phyloP scores from a whole-genome alignment of 139 green algal species.

The Closterium sp. region DNA sequence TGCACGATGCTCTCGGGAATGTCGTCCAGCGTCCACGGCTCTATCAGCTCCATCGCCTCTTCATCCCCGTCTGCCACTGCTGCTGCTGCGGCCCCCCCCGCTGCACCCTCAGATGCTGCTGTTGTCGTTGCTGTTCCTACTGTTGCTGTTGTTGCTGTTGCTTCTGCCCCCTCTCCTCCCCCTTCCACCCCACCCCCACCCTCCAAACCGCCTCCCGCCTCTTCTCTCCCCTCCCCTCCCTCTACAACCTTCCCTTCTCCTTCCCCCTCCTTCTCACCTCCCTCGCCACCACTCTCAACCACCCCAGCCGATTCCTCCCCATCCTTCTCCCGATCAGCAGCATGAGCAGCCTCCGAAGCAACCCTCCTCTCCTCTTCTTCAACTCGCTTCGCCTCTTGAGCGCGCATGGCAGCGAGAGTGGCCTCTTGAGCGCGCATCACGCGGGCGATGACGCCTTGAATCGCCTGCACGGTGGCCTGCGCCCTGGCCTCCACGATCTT shows the following conservation, averaged over 20 bases:
- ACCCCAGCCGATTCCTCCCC: neutral
- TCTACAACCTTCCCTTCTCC: too few species aligned
- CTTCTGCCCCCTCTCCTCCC: neutral
- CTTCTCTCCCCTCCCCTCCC: neutral
- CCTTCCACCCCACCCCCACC: neutral
- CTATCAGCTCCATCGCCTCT: neutral
- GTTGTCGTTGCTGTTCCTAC: neutral
- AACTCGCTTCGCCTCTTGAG: too few species aligned
- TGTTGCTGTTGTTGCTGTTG: neutral
- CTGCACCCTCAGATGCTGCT: neutral
- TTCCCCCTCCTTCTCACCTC: neutral
- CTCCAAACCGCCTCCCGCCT: neutral
- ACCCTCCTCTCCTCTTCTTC: too few species aligned
- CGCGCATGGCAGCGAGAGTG: neutral
- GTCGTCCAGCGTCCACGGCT: slow-evolving; percentile 36
- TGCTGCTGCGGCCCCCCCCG: neutral
- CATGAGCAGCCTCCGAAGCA: too few species aligned
- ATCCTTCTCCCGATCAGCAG: slow-evolving; percentile 42
- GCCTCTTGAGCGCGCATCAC: slow-evolving; percentile 41
- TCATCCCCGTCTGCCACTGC: neutral
- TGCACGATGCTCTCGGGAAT: slow-evolving; percentile 43
- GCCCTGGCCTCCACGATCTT: slow-evolving; percentile 52
- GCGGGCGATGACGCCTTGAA: slow-evolving; percentile 56
- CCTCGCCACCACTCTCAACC: neutral
- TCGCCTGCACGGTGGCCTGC: slow-evolving; percentile 39